Conservation (phyloP, 2,329 filamentous ascomycete species). For the Diaporthe humulicola region DNA sequence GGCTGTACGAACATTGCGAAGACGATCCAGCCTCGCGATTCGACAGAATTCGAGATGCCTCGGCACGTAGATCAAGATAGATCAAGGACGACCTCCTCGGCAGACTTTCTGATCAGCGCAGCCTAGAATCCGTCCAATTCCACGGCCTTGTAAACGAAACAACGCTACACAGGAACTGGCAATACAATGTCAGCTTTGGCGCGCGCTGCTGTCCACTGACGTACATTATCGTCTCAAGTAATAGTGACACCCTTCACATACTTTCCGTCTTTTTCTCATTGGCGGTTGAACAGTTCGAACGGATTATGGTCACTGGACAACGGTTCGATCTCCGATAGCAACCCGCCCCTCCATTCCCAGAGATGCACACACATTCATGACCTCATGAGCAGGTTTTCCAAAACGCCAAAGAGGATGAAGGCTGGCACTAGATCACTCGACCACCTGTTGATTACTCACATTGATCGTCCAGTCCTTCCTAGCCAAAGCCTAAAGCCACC, state of each 20-base stretch:
- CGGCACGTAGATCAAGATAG: not conserved
- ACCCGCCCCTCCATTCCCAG: not conserved
- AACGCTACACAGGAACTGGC: constrained; percentile 14
- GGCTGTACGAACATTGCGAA: constrained; percentile 10
- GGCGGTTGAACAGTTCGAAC: not conserved
- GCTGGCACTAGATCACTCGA: not conserved
- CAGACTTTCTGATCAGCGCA: not conserved
- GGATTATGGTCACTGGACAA: not conserved
- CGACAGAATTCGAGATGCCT: not conserved
- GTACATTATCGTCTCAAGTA: constrained; percentile 19
- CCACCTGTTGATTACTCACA: not conserved
- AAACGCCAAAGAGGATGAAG: not conserved
- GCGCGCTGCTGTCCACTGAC: constrained; percentile 10
- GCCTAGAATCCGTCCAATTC: constrained; percentile 19
- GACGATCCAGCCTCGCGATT: constrained; percentile 24
- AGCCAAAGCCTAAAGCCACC: not conserved
- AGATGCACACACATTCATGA: not conserved
- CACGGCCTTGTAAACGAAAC: constrained; percentile 16
- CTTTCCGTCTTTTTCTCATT: not conserved
- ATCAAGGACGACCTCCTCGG: not conserved
- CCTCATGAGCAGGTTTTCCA: not conserved
- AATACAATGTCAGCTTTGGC: not conserved
- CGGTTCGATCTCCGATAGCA: constrained; percentile 11
- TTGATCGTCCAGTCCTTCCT: not conserved
- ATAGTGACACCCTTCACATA: not conserved